Base-by-base conservation (phyloP, 768 basidiomycete species). In the Coprinellus micaceus region DNA sequence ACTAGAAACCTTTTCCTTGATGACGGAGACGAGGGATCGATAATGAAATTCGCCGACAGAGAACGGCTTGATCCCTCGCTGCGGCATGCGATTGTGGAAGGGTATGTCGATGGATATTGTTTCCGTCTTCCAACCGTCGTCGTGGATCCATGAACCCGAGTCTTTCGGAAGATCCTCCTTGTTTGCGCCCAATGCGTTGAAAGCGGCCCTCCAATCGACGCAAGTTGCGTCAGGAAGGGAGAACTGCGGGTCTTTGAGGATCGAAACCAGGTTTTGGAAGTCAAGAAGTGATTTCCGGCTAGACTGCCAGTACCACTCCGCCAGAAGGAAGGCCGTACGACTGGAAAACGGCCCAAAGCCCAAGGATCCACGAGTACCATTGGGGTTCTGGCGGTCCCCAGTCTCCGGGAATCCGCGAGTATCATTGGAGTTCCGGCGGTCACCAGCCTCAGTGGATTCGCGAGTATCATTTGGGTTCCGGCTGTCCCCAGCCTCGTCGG, bases 241-340 rank as follows among this genome's bases (percentile, higher is more conserved):
- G 22, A 51, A 51, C 10, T 51, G 2, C 2, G 49, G 49, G 3
- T 51, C 17, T n/a, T 29, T 36, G 19, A 51, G 36, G 7, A 51
- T 21, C 10, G 29, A 3, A 10, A 51, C 30, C 26, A 51, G 33
- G 15, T 51, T 51, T n/a, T 37, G 15, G 33, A 51, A 36, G 30
- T 51, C 49, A 17, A 19, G 10, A 4, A 51, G 19, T 9, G 49
- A 51, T 15, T 51, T 51, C 2, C n/a, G 19, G 30, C 13, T 3
- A 5, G 30, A 36, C 26, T 51, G 28, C 49, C 49, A 51, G 49
- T 36, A 51, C 49, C 49, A 51, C 4, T 51, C 49, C 4, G 49
- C 49, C 11, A 51, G 29, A 6, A 15, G 13, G 12, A 51, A 51
- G 10, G 49, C 29, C 9, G 49, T 19, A 6, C 22, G 3, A 22